A percentile compares a stretch with the other conserved stretches of the same genome.
Conservation (phyloP, 1,139 yeast species). For the Candida albicans region DNA sequence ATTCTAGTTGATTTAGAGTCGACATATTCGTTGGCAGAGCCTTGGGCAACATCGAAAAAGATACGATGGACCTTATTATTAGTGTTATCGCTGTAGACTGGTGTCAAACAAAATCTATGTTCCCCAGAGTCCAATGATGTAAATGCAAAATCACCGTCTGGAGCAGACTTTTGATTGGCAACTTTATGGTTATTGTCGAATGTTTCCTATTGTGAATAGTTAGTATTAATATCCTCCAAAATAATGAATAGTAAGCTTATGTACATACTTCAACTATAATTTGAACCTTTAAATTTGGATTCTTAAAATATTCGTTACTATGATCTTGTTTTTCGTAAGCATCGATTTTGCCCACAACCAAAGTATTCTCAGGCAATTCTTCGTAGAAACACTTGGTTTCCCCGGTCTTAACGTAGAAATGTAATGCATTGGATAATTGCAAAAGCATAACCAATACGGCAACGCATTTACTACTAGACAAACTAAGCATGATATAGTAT, state of each 20-base stretch:
- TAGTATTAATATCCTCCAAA: constrained; percentile 15
- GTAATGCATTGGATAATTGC: constrained; percentile 34
- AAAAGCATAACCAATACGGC: constrained; percentile 14
- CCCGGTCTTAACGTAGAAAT: constrained; percentile 47
- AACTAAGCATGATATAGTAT: constrained; percentile 1
- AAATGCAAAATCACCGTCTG: constrained; percentile 45
- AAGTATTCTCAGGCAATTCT: constrained; percentile 42
- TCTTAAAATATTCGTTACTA: constrained; percentile 29
- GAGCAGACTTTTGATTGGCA: constrained; percentile 38
- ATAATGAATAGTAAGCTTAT: background rate
- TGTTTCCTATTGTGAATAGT: constrained; percentile 34
- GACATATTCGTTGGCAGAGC: constrained; percentile 48
- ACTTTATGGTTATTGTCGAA: constrained; percentile 50
- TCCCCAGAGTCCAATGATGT: constrained; percentile 47
- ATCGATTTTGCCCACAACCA: constrained; percentile 47
- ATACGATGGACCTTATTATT: constrained; percentile 38
- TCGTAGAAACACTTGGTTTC: constrained; percentile 49
- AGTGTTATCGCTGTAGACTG: constrained; percentile 40
- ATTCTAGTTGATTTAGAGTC: constrained; percentile 48
- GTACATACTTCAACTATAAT: constrained; percentile 41
- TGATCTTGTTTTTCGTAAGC: constrained; percentile 39
- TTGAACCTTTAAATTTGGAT: constrained; percentile 34
- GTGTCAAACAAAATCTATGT: constrained; percentile 50
- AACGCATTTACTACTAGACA: background rate
- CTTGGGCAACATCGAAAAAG: constrained; percentile 47